These are phyloP conservation scores for Mycena belliarum DNA, from an alignment of 768 basidiomycete species.

Conservation along the genomic window DNA sequence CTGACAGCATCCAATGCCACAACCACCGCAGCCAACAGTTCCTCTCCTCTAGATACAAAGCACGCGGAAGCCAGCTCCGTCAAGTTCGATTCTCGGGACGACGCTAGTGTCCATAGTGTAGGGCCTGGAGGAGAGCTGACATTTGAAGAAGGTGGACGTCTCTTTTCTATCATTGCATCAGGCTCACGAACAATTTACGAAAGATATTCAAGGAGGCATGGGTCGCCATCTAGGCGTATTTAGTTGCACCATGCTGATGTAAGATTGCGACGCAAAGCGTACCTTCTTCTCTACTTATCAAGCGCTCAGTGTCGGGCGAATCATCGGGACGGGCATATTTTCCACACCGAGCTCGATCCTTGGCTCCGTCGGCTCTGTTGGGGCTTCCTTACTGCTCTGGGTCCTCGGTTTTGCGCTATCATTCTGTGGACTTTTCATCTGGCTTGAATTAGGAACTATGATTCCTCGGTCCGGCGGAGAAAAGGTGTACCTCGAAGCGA, in stretches of 20 bases:
- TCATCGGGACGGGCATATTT: constrained; percentile 69
- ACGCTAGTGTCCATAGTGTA: not conserved
- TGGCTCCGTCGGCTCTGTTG: constrained; percentile 54
- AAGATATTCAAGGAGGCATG: constrained; percentile 56
- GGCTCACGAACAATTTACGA: not conserved
- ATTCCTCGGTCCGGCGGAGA: constrained; percentile 63
- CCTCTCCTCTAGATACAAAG: not conserved
- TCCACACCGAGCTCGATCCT: constrained; percentile 63
- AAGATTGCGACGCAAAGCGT: constrained; percentile 35
- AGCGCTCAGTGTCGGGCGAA: constrained; percentile 43
- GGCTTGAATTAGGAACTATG: constrained; percentile 67
- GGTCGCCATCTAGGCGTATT: constrained; percentile 58
- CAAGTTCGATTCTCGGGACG: constrained; percentile 5
- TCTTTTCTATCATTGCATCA: not conserved
- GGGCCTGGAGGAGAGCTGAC: constrained; percentile 31
- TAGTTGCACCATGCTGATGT: constrained; percentile 58
- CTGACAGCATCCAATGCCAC: not conserved
- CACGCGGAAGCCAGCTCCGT: not conserved
- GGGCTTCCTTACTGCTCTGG: constrained; percentile 65
- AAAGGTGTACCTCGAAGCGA: constrained; percentile 61
- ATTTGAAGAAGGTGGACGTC: constrained; percentile 47
- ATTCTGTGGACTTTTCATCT: constrained; percentile 60
- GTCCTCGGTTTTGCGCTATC: constrained; percentile 60
- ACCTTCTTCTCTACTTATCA: not conserved
- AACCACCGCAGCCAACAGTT: not conserved